Base-by-base conservation (phyloP, 192 early-diverging fungal species). In the Spinellus fusiger region DNA sequence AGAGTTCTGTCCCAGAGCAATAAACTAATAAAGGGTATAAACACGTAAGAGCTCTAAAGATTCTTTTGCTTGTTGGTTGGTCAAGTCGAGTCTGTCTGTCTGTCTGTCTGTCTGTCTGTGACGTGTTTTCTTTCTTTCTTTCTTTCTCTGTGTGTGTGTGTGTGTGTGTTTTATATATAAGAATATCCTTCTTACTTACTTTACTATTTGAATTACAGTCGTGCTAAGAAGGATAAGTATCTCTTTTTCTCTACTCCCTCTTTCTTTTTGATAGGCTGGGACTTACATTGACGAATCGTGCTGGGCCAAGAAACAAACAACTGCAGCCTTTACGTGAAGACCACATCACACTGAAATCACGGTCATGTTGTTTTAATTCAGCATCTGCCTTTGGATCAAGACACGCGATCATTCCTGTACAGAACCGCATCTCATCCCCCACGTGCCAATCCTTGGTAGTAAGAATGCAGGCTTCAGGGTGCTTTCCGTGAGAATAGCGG, bases 201-300 rank as follows among this genome's bases (percentile, higher is more conserved):
- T 71, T 65, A 31, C 67, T 66, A 48, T 85, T 85, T 3, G 84
- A 68, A 44, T 80, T 61, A 56, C 84, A 85, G 34, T 85, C 84
- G 66, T 85, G 84, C 81, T 83, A 68, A 56, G 26, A 28, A 55
- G 0, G 50, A 58, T 38, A 65, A 27, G 59, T 8, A 61, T 51
- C 27, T 32, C 32, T 29, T 34, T 1, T 58, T 33, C 25, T n/a
- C n/a, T n/a, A n/a, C n/a, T n/a, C n/a, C n/a, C n/a, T n/a, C n/a
- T n/a, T n/a, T n/a, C n/a, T n/a, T n/a, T n/a, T n/a, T n/a, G 32
- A 49, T 38, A 47, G 4, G 46, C 20, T 10, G 1, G 44, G 26
- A 37, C 70, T 68, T 78, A 80, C 79, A 49, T 86, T 86, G 9
- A 86, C 79, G 66, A 86, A 86, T 22, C 84, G 71, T 3, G 80